phyloP scores from a whole-genome alignment of 768 basidiomycete genomes.

The Dacryopinax primogenitus region DNA sequence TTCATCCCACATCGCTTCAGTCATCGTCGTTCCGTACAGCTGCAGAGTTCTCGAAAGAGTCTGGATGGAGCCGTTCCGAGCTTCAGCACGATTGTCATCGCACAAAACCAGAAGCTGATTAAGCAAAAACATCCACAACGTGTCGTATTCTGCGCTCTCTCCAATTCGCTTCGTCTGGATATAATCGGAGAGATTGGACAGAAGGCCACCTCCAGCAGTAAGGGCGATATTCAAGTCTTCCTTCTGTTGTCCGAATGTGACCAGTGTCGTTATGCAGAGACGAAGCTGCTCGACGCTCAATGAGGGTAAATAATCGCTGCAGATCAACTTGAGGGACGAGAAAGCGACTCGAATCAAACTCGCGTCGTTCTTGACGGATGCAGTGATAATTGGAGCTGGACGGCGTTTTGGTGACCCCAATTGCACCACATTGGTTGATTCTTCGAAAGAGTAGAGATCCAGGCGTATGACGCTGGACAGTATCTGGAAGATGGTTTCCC shows the following conservation, averaged over 20 bases:
- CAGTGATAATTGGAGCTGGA: slow-evolving; percentile 41
- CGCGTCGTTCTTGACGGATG: slow-evolving; percentile 56
- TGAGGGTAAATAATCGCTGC: slow-evolving; percentile 69
- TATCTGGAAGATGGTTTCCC: slow-evolving; percentile 89
- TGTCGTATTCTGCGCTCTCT: slow-evolving; percentile 53
- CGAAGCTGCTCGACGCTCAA: slow-evolving; percentile 71
- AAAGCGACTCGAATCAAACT: slow-evolving; percentile 83
- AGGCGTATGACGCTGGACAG: slow-evolving; percentile 75
- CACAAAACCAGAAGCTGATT: slow-evolving; percentile 72
- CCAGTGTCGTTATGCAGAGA: slow-evolving; percentile 79
- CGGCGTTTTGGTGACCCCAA: slow-evolving; percentile 30
- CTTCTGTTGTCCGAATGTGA: slow-evolving; percentile 79
- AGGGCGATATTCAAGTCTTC: slow-evolving; percentile 89
- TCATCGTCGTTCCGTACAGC: slow-evolving; percentile 79
- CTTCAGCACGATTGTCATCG: slow-evolving; percentile 70
- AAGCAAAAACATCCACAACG: slow-evolving; percentile 88
- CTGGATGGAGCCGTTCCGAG: slow-evolving; percentile 86
- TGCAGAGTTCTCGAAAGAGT: slow-evolving; percentile 89
- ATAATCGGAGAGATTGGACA: slow-evolving; percentile 94
- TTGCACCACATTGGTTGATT: slow-evolving; percentile 31
- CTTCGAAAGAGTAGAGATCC: slow-evolving; percentile 24
- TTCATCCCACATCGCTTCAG: slow-evolving; percentile 71
- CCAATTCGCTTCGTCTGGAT: slow-evolving; percentile 73
- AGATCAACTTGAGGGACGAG: slow-evolving; percentile 84
- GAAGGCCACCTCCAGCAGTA: slow-evolving; percentile 79